Base-by-base conservation (phyloP, 495 filamentous ascomycete species). In the Pyronema domesticum region DNA sequence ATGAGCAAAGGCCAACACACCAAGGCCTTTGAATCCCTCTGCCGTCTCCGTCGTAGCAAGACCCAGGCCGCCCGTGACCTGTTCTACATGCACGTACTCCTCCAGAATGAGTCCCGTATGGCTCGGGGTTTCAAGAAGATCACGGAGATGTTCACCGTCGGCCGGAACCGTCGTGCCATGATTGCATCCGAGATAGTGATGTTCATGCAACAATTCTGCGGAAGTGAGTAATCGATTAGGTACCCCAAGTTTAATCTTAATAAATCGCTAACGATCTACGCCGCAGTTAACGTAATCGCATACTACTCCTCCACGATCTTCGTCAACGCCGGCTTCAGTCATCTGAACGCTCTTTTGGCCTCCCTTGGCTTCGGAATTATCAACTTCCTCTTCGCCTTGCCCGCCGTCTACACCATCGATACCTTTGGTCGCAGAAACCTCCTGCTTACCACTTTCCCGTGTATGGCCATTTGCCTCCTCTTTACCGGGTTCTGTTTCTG, bases 401-500 rank as follows among this genome's bases (percentile, higher is more conserved):
- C 84, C 0, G 84, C 85, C 8, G 70, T 89, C 44, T 86, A 81
- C 65, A 86, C 82, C 4, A 89, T 89, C 55, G 84, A 89, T 63
- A 85, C 80, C 0, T 87, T 84, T 57, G 85, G 85, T n/a, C 79
- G 85, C 3, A 75, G 85, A 14, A 86, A 86, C 57, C 75, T 91
- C 7, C 72, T 89, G 5, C 73, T 89, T 11, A 73, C 74, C 1
- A 89, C 84, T 5, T 88, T 89, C 67, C 85, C 86, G 0, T 70
- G 87, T 6, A 85, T 91, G 81, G 63, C 76, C 0, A 55, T 86
- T 7, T 79, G 73, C 63, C 69, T 88, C 39, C 78, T 88, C 59
- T 86, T 85, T 65, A 87, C 85, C 0, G 85, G 85, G 13, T 86
- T 88, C 66, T 80, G 73, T 45, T 89, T 88, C 70, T 86, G 72